Conservation (phyloP, 352 stramenopile genomes). For the Globisporangium paroecandrum region DNA sequence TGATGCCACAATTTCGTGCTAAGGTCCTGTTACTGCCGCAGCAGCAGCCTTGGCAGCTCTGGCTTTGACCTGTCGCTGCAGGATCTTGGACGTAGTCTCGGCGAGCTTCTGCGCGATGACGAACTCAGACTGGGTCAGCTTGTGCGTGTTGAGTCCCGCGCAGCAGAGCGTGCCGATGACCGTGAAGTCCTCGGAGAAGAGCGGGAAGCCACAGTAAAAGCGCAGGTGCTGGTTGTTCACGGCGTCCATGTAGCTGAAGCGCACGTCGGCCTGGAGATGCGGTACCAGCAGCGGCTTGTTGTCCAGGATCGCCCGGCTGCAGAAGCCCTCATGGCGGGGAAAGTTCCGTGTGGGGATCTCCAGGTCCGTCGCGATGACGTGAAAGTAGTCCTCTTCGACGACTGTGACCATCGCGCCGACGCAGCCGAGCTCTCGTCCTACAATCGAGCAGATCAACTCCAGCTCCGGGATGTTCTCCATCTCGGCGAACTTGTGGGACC, state of each 20-base stretch:
- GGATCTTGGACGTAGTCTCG: slow-evolving; percentile 10
- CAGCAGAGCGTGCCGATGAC: slow-evolving; percentile 20
- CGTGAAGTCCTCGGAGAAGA: slow-evolving; percentile 16
- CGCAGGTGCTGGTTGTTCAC: slow-evolving; percentile 27
- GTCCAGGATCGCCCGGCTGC: slow-evolving; percentile 48
- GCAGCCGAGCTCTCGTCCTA: slow-evolving; percentile 35
- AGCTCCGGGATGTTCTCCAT: slow-evolving; percentile 44
- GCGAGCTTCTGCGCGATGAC: slow-evolving; percentile 15
- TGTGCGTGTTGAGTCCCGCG: slow-evolving; percentile 9
- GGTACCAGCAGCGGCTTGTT: slow-evolving; percentile 47
- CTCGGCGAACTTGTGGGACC: slow-evolving; percentile 19
- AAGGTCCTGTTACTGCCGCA: neutral
- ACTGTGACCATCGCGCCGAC: slow-evolving; percentile 43
- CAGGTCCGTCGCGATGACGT: slow-evolving; percentile 29
- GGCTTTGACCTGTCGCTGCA: slow-evolving; percentile 6
- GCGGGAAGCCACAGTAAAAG: slow-evolving; percentile 24
- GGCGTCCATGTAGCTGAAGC: slow-evolving; percentile 36
- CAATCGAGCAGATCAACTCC: slow-evolving; percentile 45
- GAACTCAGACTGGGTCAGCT: slow-evolving; percentile 19
- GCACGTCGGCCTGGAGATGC: slow-evolving; percentile 46
- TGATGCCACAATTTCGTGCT: neutral
- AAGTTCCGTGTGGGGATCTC: slow-evolving; percentile 25
- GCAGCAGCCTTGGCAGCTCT: neutral
- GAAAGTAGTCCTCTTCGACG: slow-evolving; percentile 34
- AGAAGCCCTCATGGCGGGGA: slow-evolving; percentile 44